A percentile compares a stretch with the other conserved stretches of the same genome.
phyloP scores from a whole-genome alignment of 108 stramenopile genomes.

The Mediolabrus comicus region DNA sequence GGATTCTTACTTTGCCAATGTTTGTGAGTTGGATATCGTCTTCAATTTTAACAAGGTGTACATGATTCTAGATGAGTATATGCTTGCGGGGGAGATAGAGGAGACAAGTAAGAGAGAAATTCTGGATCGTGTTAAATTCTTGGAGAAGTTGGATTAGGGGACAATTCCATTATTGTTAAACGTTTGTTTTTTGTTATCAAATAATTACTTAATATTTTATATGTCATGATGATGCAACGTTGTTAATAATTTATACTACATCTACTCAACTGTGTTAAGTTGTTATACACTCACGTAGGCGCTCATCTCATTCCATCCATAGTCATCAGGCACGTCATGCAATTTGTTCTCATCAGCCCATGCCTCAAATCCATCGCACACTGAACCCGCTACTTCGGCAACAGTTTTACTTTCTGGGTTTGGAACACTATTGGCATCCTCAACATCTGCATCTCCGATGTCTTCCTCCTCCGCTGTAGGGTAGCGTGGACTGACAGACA shows the following conservation, averaged over 20 bases:
- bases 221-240: too few relatives aligned
- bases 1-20: conserved; percentile 97
- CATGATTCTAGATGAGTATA: conserved; percentile 97
- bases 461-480: conserved; percentile 22
- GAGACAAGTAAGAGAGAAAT: conserved; percentile 93
- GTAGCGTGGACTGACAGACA: conserved; percentile 53
- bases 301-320: conserved; percentile 71
- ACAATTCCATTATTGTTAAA: too few relatives aligned
- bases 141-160: conserved; percentile 88
- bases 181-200: neutral
- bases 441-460: conserved; percentile 12
- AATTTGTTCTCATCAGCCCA: conserved; percentile 61
- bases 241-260: too few relatives aligned
- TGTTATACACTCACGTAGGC: too few relatives aligned
- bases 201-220: too few relatives aligned
- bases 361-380: conserved; percentile 64
- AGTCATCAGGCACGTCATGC: conserved; percentile 64
- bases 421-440: neutral
- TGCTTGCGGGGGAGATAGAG: conserved; percentile 97
- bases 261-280: too few relatives aligned
- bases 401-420: conserved; percentile 41
- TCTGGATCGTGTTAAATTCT: conserved; percentile 84
- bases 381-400: conserved; percentile 54
- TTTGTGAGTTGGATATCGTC: conserved; percentile 99
- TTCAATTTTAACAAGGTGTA: conserved; percentile 99